These are phyloP conservation scores for Bocquillonia castaneifolia DNA, from an alignment of 441 rosid genomes.

Conservation along the genomic window DNA sequence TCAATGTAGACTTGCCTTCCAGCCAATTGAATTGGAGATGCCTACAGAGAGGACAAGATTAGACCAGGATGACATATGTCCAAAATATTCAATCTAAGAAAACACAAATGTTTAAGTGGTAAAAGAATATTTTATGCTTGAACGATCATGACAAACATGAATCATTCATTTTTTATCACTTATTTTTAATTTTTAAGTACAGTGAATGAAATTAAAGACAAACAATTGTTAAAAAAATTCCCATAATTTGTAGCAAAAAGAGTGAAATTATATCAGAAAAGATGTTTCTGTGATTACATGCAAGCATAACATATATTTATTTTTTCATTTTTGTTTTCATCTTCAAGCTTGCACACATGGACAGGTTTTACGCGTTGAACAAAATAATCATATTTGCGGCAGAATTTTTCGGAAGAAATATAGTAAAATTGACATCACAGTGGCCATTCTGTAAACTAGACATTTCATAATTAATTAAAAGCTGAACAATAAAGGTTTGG, in stretches of 20 bases:
- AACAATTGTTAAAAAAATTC: background rate
- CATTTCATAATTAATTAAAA: background rate
- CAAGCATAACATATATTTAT: background rate
- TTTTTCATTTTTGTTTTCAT: background rate
- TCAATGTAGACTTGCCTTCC: conserved; percentile 89
- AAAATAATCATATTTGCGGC: background rate
- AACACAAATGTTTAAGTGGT: background rate
- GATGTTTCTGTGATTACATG: background rate
- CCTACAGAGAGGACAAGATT: conserved; percentile 36
- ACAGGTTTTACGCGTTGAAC: background rate
- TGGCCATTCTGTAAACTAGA: background rate
- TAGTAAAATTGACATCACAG: background rate
- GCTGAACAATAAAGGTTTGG: background rate
- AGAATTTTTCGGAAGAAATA: background rate
- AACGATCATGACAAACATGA: background rate
- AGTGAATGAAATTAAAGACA: background rate
- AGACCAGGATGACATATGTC: background rate
- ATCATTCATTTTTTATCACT: background rate
- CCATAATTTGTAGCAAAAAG: background rate
- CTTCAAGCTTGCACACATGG: background rate
- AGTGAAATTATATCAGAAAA: background rate
- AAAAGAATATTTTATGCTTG: background rate
- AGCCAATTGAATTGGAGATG: conserved; percentile 85
- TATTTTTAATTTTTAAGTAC: background rate
- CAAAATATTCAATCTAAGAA: background rate